phyloP scores from a whole-genome alignment of 257 asterid genomes.

The Thymus mandschuricus region DNA sequence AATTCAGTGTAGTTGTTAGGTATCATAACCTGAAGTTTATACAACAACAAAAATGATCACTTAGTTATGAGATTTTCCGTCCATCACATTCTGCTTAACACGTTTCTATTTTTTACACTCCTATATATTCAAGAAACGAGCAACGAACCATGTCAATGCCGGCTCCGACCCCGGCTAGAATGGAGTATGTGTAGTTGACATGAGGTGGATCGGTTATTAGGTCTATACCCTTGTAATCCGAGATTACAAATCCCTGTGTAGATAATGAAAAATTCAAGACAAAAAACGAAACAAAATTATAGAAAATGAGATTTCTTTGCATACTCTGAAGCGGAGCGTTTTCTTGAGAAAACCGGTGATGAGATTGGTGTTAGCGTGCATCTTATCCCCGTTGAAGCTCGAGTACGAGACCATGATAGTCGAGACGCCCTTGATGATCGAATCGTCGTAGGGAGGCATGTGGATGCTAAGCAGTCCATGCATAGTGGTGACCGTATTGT shows the following conservation, averaged over 20 bases:
- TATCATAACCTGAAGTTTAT: conserved; percentile 37
- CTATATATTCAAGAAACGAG: too few relatives aligned
- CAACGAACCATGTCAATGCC: conserved; percentile 49
- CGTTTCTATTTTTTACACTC: too few relatives aligned
- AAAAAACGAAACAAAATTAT: too few relatives aligned
- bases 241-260: conserved; percentile 46
- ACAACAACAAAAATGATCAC: not conserved
- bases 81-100: too few relatives aligned
- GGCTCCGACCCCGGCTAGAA: conserved; percentile 43
- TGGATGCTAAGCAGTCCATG: conserved; percentile 46
- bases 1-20: conserved; percentile 44
- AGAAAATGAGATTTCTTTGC: not conserved
- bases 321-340: conserved; percentile 46
- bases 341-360: conserved; percentile 48
- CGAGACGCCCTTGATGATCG: conserved; percentile 51
- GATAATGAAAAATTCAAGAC: not conserved
- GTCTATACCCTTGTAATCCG: conserved; percentile 47
- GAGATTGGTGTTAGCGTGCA: conserved; percentile 49
- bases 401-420: conserved; percentile 54
- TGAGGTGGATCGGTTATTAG: conserved; percentile 36
- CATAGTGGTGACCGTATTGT: conserved; percentile 36
- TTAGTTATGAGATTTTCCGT: too few relatives aligned
- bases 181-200: conserved; percentile 43
- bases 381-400: conserved; percentile 48
- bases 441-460: conserved; percentile 43